Conservation (phyloP, 2,329 filamentous ascomycete genomes). For the Alternaria arborescens region DNA sequence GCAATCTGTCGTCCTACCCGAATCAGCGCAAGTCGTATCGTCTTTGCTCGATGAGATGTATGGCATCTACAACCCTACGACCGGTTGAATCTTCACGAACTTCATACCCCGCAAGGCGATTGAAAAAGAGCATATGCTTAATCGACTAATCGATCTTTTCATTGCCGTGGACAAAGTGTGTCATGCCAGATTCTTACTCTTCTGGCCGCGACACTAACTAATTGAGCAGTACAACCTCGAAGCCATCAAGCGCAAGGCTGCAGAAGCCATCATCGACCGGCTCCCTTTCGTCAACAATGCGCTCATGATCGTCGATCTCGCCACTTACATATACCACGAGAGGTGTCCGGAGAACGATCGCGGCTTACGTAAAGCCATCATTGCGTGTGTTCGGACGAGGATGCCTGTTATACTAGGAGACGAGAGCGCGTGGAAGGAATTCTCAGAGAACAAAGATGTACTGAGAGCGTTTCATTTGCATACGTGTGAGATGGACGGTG, state of each 20-base stretch:
- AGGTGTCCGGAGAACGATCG: slow-evolving; percentile 20
- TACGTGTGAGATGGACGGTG: slow-evolving; percentile 6
- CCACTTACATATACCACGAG: slow-evolving; percentile 16
- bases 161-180: slow-evolving; percentile 26
- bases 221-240: slow-evolving; percentile 30
- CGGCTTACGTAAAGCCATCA: slow-evolving; percentile 26
- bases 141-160: slow-evolving; percentile 25
- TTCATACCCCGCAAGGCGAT: slow-evolving; percentile 24
- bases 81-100: slow-evolving; percentile 30
- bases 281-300: slow-evolving; percentile 26
- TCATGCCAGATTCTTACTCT: too few species aligned
- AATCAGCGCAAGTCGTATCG: slow-evolving; percentile 19
- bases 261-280: slow-evolving; percentile 30
- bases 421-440: slow-evolving; percentile 21
- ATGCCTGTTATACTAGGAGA: not conserved
- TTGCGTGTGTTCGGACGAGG: slow-evolving; percentile 17
- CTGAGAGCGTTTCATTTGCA: slow-evolving; percentile 21
- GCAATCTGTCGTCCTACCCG: slow-evolving; percentile 22
- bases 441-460: slow-evolving; percentile 17
- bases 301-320: slow-evolving; percentile 25
- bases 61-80: slow-evolving; percentile 23
- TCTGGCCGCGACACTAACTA: too few species aligned
- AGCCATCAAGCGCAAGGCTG: slow-evolving; percentile 21
- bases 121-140: slow-evolving; percentile 26
- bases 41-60: slow-evolving; percentile 32